Base-by-base conservation (phyloP, 2,329 filamentous ascomycete genomes). In the Pseudogymnoascus sp. region DNA sequence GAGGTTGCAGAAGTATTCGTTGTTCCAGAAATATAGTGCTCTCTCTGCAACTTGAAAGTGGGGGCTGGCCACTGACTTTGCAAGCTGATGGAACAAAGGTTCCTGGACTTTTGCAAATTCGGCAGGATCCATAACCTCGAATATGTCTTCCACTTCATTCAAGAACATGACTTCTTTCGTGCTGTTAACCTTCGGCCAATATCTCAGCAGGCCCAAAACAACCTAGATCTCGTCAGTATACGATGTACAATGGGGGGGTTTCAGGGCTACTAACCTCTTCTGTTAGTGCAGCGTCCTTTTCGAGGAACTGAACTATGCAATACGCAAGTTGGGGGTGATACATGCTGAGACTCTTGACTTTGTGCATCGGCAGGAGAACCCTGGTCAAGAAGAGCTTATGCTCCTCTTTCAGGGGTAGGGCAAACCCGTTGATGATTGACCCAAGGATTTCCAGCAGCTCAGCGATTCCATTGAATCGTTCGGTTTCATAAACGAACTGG, bases 81-180 rank as follows among this genome's bases (percentile, higher is more conserved):
- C 93, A 68, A 99, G 82, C 75, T 99, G 95, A 71, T 96, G 92
- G 82, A 99, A 99, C 40, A 99, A 80, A 59, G 95, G 93, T 73
- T 98, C 95, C 76, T 99, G 95, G 40, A 99, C 95, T 79, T 99
- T 99, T 70, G 93, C 93, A 72, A 99, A 99, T 75, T 99, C 95
- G 67, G 91, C 91, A 19, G 95, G 95, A 73, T 99, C 95, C 95
- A 99, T 99, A 59, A 99, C 95, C 77, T 99, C 95, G 74, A 99
- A 99, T 67, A 99, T 99, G 73, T 99, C 95, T 76, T 99, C 95
- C 35, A 99, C 93, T 77, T 99, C 95, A 72, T 99, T 99, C 70
- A 99, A 81, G 78, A 96, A 99, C 95, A 99, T 99, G 73, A 99
- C 95, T 77, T 99, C 95, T 78, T 99, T 99, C 61, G 95, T 99